Percentiles rank a stretch among this genome's conserved stretches.
phyloP scores from a whole-genome alignment of 108 stramenopile species.

The Discostella pseudostelligera region DNA sequence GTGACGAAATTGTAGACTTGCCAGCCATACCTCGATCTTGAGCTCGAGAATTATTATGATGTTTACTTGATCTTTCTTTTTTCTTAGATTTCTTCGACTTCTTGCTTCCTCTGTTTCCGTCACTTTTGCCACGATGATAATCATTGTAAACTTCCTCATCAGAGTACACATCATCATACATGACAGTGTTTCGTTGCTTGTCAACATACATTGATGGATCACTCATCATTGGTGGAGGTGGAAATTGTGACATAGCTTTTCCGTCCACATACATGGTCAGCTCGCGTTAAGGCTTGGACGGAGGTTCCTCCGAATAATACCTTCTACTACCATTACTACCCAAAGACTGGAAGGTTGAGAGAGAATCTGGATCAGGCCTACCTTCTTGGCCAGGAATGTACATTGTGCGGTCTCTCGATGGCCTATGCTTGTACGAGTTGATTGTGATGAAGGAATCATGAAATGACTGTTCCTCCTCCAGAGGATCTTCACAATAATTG shows the following conservation, averaged over 20 bases:
- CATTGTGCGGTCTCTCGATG: slow-evolving; percentile 7
- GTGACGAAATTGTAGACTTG: too few species aligned
- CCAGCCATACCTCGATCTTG: neutral
- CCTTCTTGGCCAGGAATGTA: slow-evolving; percentile 21
- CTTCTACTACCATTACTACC: neutral
- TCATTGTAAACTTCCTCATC: neutral
- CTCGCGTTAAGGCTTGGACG: neutral
- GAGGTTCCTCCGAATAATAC: neutral
- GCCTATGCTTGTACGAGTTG: neutral
- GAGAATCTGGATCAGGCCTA: slow-evolving; percentile 8
- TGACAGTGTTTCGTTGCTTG: neutral
- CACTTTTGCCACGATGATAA: neutral
- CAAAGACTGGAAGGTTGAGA: neutral
- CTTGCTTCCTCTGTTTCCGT: too few species aligned
- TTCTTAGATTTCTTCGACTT: too few species aligned
- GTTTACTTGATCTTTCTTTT: neutral
- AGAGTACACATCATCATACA: neutral
- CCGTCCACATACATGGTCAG: slow-evolving; percentile 4
- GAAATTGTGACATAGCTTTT: too few species aligned
- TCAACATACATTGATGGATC: neutral
- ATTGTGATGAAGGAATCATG: neutral
- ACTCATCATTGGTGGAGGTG: neutral
- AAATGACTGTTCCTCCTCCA: too few species aligned
- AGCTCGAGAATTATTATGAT: neutral
- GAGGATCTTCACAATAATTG: too few species aligned